Conservation (phyloP, 352 stramenopile species). For the Lagenidium giganteum region DNA sequence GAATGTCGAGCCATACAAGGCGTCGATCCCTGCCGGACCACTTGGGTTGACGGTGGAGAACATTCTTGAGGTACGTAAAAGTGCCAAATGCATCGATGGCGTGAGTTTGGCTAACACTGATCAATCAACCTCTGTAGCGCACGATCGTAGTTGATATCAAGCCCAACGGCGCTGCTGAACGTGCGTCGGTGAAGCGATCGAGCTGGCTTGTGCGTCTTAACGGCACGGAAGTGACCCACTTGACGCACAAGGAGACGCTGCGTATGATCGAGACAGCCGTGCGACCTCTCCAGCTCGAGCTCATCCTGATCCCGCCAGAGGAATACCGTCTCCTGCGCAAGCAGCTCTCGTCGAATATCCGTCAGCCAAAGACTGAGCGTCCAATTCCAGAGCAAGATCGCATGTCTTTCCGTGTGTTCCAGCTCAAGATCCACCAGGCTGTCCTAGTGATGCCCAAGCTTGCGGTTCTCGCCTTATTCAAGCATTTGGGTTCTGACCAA, state of each 20-base stretch:
- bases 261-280: slow-evolving; percentile 76
- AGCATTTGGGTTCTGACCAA: slow-evolving; percentile 70
- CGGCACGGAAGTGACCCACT: slow-evolving; percentile 56
- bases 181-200: slow-evolving; percentile 70
- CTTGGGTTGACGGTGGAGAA: slow-evolving; percentile 88
- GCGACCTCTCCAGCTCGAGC: slow-evolving; percentile 62
- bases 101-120: not conserved
- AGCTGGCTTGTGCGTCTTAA: slow-evolving; percentile 85
- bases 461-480: slow-evolving; percentile 57
- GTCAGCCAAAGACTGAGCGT: slow-evolving; percentile 75
- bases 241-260: slow-evolving; percentile 85
- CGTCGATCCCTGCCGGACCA: slow-evolving; percentile 71
- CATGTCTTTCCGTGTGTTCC: slow-evolving; percentile 84
- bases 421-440: slow-evolving; percentile 81
- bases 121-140: slow-evolving; percentile 19
- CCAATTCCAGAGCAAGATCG: slow-evolving; percentile 79
- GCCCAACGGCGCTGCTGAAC: slow-evolving; percentile 62
- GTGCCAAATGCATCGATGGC: too few relatives aligned
- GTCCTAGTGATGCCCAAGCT: slow-evolving; percentile 67
- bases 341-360: slow-evolving; percentile 82
- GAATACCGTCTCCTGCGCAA: slow-evolving; percentile 70
- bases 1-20: slow-evolving; percentile 49
- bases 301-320: slow-evolving; percentile 65
- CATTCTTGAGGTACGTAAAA: slow-evolving; percentile 55
- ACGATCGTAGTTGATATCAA: slow-evolving; percentile 89